These are phyloP conservation scores for Starmerella kuoi DNA, from an alignment of 805 yeast genomes.

Conservation along the genomic window DNA sequence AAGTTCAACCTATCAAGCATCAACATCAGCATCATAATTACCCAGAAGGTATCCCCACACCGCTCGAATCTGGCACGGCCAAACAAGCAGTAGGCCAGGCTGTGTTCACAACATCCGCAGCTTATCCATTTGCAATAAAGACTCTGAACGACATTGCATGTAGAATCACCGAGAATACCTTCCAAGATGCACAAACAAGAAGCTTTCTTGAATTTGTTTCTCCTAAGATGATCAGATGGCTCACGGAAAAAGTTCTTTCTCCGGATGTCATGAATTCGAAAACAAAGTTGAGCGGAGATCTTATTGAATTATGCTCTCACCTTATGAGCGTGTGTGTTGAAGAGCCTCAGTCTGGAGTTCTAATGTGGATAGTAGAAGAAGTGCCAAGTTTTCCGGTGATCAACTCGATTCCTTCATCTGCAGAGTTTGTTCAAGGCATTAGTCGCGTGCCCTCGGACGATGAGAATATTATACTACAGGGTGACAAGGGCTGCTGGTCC, in stretches of 20 bases:
- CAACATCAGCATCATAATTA: no score
- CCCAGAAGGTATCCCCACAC: conserved; percentile 35
- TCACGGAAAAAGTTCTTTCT: conserved; percentile 1
- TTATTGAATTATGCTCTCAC: conserved; percentile 34
- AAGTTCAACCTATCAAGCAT: neutral
- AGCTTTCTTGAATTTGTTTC: conserved; percentile 55
- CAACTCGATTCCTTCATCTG: neutral
- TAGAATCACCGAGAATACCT: conserved; percentile 69
- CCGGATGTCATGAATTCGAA: neutral
- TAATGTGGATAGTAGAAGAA: conserved; percentile 79
- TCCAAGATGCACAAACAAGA: conserved; percentile 45
- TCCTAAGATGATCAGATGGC: conserved; percentile 6
- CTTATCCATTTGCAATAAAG: conserved; percentile 65
- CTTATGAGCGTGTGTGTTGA: conserved; percentile 93
- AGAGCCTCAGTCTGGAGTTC: conserved; percentile 39
- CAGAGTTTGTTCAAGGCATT: neutral
- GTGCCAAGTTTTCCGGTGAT: conserved; percentile 29
- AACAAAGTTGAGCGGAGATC: conserved; percentile 10
- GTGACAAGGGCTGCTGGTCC: conserved; percentile 2
- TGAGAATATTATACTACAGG: conserved; percentile 4
- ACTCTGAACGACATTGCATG: conserved; percentile 88
- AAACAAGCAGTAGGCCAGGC: conserved; percentile 62
- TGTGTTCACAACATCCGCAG: conserved; percentile 63
- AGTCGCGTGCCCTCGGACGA: conserved; percentile 1
- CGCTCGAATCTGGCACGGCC: conserved; percentile 41